Evolutionary conservation across 306 rosid genomes (phyloP).

Genomic region (Begonia loranthoides): DNA sequence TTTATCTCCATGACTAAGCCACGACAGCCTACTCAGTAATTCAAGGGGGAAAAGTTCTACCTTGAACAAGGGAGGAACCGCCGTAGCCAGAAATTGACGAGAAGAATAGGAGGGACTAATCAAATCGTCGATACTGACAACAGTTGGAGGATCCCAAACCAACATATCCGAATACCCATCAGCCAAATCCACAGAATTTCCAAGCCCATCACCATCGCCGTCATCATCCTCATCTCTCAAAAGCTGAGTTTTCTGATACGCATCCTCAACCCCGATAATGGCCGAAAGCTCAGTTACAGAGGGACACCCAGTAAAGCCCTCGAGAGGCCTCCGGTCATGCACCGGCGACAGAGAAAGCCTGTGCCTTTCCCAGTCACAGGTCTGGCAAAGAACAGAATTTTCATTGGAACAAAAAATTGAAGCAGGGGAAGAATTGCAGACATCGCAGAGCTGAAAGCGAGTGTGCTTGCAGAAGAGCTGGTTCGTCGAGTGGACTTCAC

Average conservation of each 20-base stretch:
- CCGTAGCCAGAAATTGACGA: constrained; percentile 53
- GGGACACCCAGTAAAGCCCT: constrained; percentile 63
- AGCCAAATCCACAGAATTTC: constrained; percentile 9
- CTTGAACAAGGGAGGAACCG: constrained; percentile 76
- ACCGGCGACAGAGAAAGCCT: constrained; percentile 18
- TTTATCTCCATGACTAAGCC: no score
- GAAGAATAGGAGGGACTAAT: constrained; percentile 35
- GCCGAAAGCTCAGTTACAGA: constrained; percentile 35
- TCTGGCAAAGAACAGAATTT: constrained; percentile 61
- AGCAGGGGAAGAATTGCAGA: constrained; percentile 55
- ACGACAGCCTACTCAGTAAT: no score
- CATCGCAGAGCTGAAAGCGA: constrained; percentile 59
- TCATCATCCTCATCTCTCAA: constrained; percentile 10
- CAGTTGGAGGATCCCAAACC: constrained; percentile 60
- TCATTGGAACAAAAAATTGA: constrained; percentile 73
- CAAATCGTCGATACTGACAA: constrained; percentile 58
- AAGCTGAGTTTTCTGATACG: constrained; percentile 38
- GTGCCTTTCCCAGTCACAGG: constrained; percentile 83
- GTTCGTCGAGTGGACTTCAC: constrained; percentile 68
- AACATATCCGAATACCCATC: constrained; percentile 33
- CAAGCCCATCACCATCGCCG: constrained; percentile 11
- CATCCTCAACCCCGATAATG: constrained; percentile 45
- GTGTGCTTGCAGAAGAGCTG: constrained; percentile 79
- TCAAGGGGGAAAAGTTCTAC: constrained; percentile 12
- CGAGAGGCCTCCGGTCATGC: constrained; percentile 64